Evolutionary conservation across 1,139 yeast species (phyloP), one percentile per base, ranked within the genome.

Genomic region (Debaryomyces sp.): DNA sequence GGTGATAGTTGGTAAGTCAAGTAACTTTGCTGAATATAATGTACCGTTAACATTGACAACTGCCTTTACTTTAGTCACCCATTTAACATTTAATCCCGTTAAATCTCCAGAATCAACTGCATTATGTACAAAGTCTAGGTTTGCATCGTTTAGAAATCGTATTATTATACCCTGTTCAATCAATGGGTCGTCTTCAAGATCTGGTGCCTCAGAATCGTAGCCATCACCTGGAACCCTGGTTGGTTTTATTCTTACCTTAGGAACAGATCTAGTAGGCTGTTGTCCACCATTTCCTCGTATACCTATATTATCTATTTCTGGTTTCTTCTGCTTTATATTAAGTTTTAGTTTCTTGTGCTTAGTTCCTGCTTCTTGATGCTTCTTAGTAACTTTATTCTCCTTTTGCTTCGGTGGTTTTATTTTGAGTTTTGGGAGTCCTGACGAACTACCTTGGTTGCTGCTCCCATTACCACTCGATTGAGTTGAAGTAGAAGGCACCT

Each of bases 181-280:
- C 55, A 90, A 71, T 0, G 99, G 99, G 61, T 94, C 98, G 51
- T 91, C 97, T 64, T 94, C 99, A 40, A 90, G 73, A 59, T 94
- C 98, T 1, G 97, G 96, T 9, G 96, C 98, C 60, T 94, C 99
- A 1, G 97, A 88, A 63, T 94, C 99, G 66, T 94, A 94, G 0
- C 98, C 98, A 58, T 92, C 97, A 1, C 97, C 97, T 0, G 96
- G 96, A 8, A 87, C 78, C 55, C 96, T 71, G 0, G 89, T 86
- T 0, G 96, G 96, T 60, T 89, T 90, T 48, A 92, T 84, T 53
- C 95, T 72, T 47, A 90, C 84, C 41, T 84, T 73, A 0, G 94
- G 92, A 0, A 84, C 73, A 6, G 46, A 44, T 30, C 52, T 49
- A 9, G 41, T 17, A n/a, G 55, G 54, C 37, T 55, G n/a, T n/a